Evolutionary conservation across 2,329 filamentous ascomycete genomes (phyloP), one percentile per base, ranked within the genome.

Genomic region (Colletotrichum sp.): DNA sequence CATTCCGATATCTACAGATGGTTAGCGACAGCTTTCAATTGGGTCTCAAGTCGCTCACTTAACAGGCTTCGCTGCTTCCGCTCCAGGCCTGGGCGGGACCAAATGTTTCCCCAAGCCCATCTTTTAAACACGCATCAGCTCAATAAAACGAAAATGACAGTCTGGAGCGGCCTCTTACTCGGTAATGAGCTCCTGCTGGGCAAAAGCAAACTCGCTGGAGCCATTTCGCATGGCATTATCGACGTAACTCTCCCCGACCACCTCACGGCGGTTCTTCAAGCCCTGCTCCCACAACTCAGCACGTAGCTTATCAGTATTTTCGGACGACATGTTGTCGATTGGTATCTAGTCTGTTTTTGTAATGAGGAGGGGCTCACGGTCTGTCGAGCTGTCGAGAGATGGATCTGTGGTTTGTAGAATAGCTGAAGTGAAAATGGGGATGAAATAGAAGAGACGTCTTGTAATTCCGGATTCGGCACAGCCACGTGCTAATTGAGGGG

Each of bases 181-280:
- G 0, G 92, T 93, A 2, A 92, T 89, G 24, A 92, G 85, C 77
- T 93, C 89, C 82, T 93, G 92, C 78, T 90, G 89, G 1, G 91
- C 88, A 61, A 86, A 85, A 2, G 90, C 86, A 80, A 93, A 93
- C 8, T 90, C 87, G 10, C 87, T 89, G 1, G 88, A 87, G 2
- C 88, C 89, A 70, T 89, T 89, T 8, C 84, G 83, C 24, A 93
- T 84, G 2, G 91, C 88, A 7, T 83, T 83, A 79, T 92, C 86
- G 75, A 93, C 92, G 78, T 93, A 92, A 69, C 86, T 86, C 57
- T 91, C 84, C 12, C 92, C 92, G 8, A 91, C 88, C 5, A 93
- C 92, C 75, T 88, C 86, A 67, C 88, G 86, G 55, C 92, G 90
- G 80, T 91, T 90, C 80, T 90, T 86, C 72, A 93, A 84, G 43